phyloP scores from a whole-genome alignment of 2,329 filamentous ascomycete species.

The Penicillium capsulatum region DNA sequence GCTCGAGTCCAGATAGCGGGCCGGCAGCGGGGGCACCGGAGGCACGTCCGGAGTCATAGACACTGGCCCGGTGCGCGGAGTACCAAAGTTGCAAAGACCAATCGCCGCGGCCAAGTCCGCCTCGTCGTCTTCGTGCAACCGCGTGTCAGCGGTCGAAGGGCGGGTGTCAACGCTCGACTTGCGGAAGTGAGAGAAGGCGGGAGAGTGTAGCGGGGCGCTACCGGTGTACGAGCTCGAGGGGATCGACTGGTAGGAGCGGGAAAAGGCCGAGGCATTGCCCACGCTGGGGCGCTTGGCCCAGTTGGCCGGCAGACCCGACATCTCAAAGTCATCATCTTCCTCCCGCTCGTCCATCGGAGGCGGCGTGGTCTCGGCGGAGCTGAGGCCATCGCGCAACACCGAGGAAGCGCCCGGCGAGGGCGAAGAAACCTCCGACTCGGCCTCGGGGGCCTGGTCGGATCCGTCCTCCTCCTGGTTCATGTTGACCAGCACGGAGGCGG shows the following conservation, averaged over 20 bases:
- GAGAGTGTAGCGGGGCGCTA: slow-evolving; percentile 48
- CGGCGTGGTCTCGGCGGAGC: slow-evolving; percentile 88
- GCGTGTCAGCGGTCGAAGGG: slow-evolving; percentile 74
- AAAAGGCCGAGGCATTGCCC: slow-evolving; percentile 50
- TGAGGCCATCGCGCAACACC: slow-evolving; percentile 66
- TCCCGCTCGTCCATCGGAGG: slow-evolving; percentile 68
- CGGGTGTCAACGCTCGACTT: slow-evolving; percentile 72
- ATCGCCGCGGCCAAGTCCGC: slow-evolving; percentile 85
- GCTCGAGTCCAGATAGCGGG: slow-evolving; percentile 65
- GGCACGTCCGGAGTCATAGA: slow-evolving; percentile 69
- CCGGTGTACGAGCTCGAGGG: slow-evolving; percentile 55
- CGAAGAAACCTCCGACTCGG: slow-evolving; percentile 75
- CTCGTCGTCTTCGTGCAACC: slow-evolving; percentile 73
- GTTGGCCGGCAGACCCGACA: slow-evolving; percentile 50
- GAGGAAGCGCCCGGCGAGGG: slow-evolving; percentile 79
- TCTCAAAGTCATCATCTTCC: slow-evolving; percentile 34
- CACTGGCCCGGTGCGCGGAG: slow-evolving; percentile 62
- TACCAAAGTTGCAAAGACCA: slow-evolving; percentile 83
- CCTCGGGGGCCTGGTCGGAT: slow-evolving; percentile 62
- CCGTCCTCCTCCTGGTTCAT: slow-evolving; percentile 70
- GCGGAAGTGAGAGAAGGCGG: slow-evolving; percentile 56
- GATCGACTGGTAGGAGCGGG: slow-evolving; percentile 76
- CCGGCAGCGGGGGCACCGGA: slow-evolving; percentile 80
- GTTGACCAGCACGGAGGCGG: slow-evolving; percentile 87
- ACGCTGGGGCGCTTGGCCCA: slow-evolving; percentile 56